phyloP scores from a whole-genome alignment of 1,284 basidiomycete species.

The Xerocomus amazonicus region DNA sequence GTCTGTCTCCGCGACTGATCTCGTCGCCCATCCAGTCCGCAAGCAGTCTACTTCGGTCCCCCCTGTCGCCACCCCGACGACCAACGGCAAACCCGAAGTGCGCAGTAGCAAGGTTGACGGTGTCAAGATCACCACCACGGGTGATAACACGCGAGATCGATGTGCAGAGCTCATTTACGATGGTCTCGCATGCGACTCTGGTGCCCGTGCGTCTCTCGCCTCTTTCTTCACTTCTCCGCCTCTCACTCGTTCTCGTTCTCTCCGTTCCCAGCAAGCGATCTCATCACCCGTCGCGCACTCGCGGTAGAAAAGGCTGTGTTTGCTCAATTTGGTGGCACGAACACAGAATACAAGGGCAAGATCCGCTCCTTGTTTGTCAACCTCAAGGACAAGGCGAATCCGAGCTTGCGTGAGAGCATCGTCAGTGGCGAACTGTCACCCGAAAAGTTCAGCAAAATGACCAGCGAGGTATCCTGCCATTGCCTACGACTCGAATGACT shows the following conservation, averaged over 20 bases:
- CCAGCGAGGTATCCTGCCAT: conserved; percentile 59
- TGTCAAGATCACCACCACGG: conserved; percentile 52
- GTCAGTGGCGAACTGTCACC: conserved; percentile 77
- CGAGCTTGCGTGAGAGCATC: conserved; percentile 79
- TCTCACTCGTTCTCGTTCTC: conserved; percentile 2
- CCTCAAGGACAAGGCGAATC: conserved; percentile 95
- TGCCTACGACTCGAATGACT: neutral
- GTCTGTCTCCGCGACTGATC: neutral
- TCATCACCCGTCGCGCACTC: conserved; percentile 55
- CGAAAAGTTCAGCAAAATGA: conserved; percentile 76
- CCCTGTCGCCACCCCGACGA: conserved; percentile 38
- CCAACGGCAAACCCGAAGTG: conserved; percentile 39
- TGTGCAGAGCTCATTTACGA: conserved; percentile 92
- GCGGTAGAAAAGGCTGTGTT: conserved; percentile 60
- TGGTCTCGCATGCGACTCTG: conserved; percentile 80
- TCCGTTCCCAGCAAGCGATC: conserved; percentile 50
- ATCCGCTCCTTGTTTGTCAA: conserved; percentile 90
- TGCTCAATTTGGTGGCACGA: conserved; percentile 43
- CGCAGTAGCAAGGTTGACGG: conserved; percentile 72
- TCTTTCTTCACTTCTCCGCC: neutral
- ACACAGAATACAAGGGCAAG: conserved; percentile 67
- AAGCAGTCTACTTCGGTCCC: conserved; percentile 29
- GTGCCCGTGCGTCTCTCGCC: conserved; percentile 64
- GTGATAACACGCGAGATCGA: conserved; percentile 80
- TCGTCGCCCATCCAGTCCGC: conserved; percentile 11